phyloP scores from a whole-genome alignment of 768 basidiomycete species.

The Chalciporus sphaerocephalus region DNA sequence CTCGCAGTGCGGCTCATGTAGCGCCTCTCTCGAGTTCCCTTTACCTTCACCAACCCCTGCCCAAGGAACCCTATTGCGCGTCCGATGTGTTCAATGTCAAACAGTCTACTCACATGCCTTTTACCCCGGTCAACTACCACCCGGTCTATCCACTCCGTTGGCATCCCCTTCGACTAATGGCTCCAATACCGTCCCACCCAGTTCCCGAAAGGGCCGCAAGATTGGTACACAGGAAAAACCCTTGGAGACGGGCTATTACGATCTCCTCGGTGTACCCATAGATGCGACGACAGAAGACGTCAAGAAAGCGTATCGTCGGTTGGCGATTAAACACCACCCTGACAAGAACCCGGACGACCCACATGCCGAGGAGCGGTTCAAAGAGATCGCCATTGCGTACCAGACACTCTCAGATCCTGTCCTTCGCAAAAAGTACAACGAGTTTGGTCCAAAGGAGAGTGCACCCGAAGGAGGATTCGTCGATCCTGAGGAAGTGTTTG shows the following conservation, averaged over 20 bases:
- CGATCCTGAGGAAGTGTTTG: slow-evolving; percentile 79
- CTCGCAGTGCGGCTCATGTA: slow-evolving; percentile 58
- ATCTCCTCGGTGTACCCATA: slow-evolving; percentile 71
- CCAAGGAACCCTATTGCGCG: slow-evolving; percentile 52
- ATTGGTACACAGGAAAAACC: slow-evolving; percentile 87
- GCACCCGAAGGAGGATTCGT: slow-evolving; percentile 81
- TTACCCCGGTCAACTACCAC: slow-evolving; percentile 58
- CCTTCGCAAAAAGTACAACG: slow-evolving; percentile 83
- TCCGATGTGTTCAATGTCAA: slow-evolving; percentile 71
- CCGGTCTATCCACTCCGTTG: slow-evolving; percentile 14
- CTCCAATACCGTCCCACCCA: slow-evolving; percentile 15
- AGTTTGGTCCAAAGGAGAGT: slow-evolving; percentile 82
- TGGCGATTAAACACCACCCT: slow-evolving; percentile 88
- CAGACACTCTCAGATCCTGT: slow-evolving; percentile 77
- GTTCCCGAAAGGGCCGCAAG: slow-evolving; percentile 55
- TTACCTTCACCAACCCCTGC: slow-evolving; percentile 57
- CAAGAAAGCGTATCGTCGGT: slow-evolving; percentile 85
- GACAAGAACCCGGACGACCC: slow-evolving; percentile 92
- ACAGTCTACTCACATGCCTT: slow-evolving; percentile 58
- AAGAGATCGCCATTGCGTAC: slow-evolving; percentile 85
- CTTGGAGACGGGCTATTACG: slow-evolving; percentile 88
- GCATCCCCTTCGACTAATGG: slow-evolving; percentile 18
- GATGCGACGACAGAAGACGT: slow-evolving; percentile 79
- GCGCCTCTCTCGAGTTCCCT: slow-evolving; percentile 58
- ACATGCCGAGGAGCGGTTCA: slow-evolving; percentile 81